Base-by-base conservation (phyloP, 208 protist genomes). In the Trypanosoma avium region DNA sequence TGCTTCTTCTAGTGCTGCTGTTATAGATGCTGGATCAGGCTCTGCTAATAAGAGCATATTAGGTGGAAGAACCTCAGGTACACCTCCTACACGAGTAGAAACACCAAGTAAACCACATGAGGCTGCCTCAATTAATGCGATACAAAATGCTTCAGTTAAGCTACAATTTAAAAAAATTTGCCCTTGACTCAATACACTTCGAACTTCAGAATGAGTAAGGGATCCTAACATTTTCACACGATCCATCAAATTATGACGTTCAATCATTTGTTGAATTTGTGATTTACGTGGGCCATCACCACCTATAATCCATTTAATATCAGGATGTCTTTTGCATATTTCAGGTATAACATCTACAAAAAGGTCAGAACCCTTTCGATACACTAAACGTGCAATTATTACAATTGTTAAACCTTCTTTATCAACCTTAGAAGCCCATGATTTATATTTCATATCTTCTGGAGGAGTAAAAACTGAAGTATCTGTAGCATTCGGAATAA, bases 161-260 rank as follows among this genome's bases (percentile, higher is more conserved):
- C 95, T 98, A 49, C 90, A 98, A 77, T 99, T 99, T 7, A 99
- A 67, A 77, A 99, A 99, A 30, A 99, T 98, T 68, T 99, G 93
- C 6, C 98, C 97, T 45, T 92, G 80, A 45, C 89, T 88, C 13
- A 99, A 75, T 38, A 99, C 90, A 22, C 88, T 77, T 19, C 80
- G 74, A 19, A 97, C 90, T 24, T 97, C 75, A 24, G 85, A 83
- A 81, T 99, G 97, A 69, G 88, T 85, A 26, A 98, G 79, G 9
- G 90, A 83, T 30, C 98, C 98, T 1, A 99, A 72, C 73, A 99
- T 80, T 71, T 98, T 92, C 8, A 99, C 95, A 7, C 97, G 77
- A 47, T 99, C 96, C 76, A 98, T 91, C 24, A 99, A 76, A 58
- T 97, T 82, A 79, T 98, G 72, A n/a, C 90, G 82, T 66, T 99